phyloP scores from a whole-genome alignment of 2,329 filamentous ascomycete genomes.

The Ambrosiella beaveri region DNA sequence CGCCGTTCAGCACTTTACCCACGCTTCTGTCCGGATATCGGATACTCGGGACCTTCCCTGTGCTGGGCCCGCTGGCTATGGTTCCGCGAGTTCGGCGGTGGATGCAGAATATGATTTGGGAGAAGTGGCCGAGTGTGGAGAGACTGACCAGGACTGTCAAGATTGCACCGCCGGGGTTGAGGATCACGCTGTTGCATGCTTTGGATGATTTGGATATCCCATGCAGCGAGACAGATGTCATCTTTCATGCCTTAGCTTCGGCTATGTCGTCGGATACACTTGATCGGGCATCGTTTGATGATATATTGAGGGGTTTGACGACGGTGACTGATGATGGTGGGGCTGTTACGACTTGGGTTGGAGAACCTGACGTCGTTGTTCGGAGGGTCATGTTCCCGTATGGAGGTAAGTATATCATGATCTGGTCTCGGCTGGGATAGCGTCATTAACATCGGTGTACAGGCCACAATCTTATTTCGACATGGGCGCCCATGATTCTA shows the following conservation, averaged over 20 bases:
- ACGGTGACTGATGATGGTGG: conserved; percentile 27
- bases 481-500: conserved; percentile 43
- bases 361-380: conserved; percentile 30
- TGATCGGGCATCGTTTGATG: conserved; percentile 23
- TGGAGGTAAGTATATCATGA: conserved; percentile 30
- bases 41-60: conserved; percentile 58
- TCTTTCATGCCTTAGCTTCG: conserved; percentile 43
- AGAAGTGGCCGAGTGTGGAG: conserved; percentile 60
- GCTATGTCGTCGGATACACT: conserved; percentile 26
- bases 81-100: conserved; percentile 4
- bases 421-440: not conserved
- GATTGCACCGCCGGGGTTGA: conserved; percentile 35
- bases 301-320: conserved; percentile 30
- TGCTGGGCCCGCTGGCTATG: conserved; percentile 53
- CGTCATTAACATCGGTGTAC: not conserved
- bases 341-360: conserved; percentile 30
- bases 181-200: conserved; percentile 62
- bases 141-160: conserved; percentile 43
- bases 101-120: conserved; percentile 48
- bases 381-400: conserved; percentile 37
- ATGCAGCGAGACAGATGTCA: conserved; percentile 47
- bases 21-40: conserved; percentile 61
- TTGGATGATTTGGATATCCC: conserved; percentile 70
- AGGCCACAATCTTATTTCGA: conserved; percentile 57
- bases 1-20: conserved; percentile 60